phyloP scores from a whole-genome alignment of 805 yeast species.

The Debaryomyces hansenii region DNA sequence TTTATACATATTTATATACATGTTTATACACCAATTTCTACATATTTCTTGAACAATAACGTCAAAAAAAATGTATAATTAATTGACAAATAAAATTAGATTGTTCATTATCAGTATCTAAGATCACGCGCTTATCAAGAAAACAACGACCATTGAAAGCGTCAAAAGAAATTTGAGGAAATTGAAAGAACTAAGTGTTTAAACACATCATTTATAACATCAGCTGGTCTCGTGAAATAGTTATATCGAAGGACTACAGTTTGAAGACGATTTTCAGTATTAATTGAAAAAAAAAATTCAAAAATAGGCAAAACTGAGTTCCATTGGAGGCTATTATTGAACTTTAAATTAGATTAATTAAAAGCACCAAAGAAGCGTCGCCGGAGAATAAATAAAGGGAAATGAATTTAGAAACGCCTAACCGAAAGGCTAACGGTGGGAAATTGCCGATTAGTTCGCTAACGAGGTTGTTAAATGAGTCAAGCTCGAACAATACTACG shows the following conservation, averaged over 20 bases:
- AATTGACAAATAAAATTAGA: background rate
- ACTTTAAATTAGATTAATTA: too few species aligned
- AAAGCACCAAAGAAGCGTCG: too few species aligned
- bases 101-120: background rate
- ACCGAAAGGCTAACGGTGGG: conserved; percentile 4
- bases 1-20: background rate
- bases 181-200: background rate
- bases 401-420: conserved; percentile 14
- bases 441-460: conserved; percentile 33
- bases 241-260: too few species aligned
- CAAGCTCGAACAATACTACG: conserved; percentile 20
- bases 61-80: too few species aligned
- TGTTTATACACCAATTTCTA: background rate
- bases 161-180: background rate
- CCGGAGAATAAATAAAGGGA: background rate
- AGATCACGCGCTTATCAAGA: conserved; percentile 4
- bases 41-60: background rate
- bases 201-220: background rate
- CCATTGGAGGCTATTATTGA: too few species aligned
- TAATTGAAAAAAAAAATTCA: too few species aligned
- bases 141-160: background rate
- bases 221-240: too few species aligned
- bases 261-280: too few species aligned
- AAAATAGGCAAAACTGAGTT: too few species aligned
- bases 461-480: conserved; percentile 38